phyloP scores from a whole-genome alignment of 2,329 filamentous ascomycete genomes.

The Hymenoscyphus salicellus region DNA sequence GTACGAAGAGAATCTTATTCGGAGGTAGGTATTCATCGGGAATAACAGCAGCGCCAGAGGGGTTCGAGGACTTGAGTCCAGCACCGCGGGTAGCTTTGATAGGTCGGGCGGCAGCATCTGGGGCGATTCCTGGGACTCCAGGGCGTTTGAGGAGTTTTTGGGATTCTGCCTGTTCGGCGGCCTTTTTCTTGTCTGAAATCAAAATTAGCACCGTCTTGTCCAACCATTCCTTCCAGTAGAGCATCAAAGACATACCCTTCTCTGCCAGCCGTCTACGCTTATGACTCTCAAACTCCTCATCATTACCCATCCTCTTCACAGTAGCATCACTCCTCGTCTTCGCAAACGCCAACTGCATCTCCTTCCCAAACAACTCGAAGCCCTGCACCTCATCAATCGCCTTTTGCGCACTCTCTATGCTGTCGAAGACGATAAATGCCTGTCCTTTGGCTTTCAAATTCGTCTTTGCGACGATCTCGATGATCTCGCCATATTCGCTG shows the following conservation, averaged over 20 bases:
- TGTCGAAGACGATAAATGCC: slow-evolving; percentile 90
- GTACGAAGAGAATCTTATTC: slow-evolving; percentile 94
- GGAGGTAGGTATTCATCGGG: slow-evolving; percentile 98
- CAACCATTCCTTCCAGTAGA: not conserved
- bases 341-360: slow-evolving; percentile 80
- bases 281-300: slow-evolving; percentile 82
- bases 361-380: slow-evolving; percentile 89
- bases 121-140: slow-evolving; percentile 36
- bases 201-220: not conserved
- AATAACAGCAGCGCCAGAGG: slow-evolving; percentile 67
- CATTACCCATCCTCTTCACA: slow-evolving; percentile 67
- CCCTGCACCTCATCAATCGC: slow-evolving; percentile 89
- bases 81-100: slow-evolving; percentile 67
- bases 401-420: slow-evolving; percentile 69
- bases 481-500: slow-evolving; percentile 78
- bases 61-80: slow-evolving; percentile 73
- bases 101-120: slow-evolving; percentile 50
- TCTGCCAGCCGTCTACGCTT: slow-evolving; percentile 81
- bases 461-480: slow-evolving; percentile 83
- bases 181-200: slow-evolving; percentile 69
- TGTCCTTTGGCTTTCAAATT: slow-evolving; percentile 93
- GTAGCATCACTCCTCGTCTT: slow-evolving; percentile 84
- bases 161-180: slow-evolving; percentile 73
- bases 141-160: slow-evolving; percentile 72
- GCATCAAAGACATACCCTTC: slow-evolving; percentile 63